Conservation (phyloP, 345 rosid species). For the Acer yangbiense region DNA sequence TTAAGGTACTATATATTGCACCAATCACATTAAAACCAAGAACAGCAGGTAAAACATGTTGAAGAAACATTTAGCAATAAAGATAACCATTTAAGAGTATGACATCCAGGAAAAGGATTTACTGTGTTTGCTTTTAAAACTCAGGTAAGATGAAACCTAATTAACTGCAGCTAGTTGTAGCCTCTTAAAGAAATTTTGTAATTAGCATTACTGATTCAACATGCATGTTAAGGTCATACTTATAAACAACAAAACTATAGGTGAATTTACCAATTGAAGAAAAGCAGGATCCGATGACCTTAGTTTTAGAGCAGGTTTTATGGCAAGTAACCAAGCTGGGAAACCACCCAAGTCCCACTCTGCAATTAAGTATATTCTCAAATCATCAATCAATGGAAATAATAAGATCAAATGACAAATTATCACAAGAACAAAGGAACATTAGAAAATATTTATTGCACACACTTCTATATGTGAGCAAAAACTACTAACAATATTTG, state of each 20-base stretch:
- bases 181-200: neutral
- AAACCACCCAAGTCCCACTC: slow-evolving; percentile 99
- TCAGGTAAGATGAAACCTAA: neutral
- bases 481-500: neutral
- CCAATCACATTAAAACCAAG: neutral
- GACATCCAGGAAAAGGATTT: neutral
- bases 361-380: slow-evolving; percentile 33
- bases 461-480: neutral
- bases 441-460: neutral
- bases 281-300: slow-evolving; percentile 83
- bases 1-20: neutral
- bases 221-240: neutral
- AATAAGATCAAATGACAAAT: neutral
- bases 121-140: neutral
- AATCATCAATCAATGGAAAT: no score
- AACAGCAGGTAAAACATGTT: neutral
- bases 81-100: neutral
- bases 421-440: neutral
- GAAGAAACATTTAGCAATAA: neutral
- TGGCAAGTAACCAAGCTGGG: slow-evolving; percentile 88
- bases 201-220: neutral
- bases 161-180: slow-evolving; percentile 2
- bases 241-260: neutral
- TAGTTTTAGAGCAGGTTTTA: slow-evolving; percentile 60
- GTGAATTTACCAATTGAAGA: slow-evolving; percentile 57